Percentiles rank a stretch among this genome's conserved stretches.
These are phyloP conservation scores for Rhodotorula glutinis DNA, from an alignment of 1,284 basidiomycete genomes.

Conservation along the genomic window DNA sequence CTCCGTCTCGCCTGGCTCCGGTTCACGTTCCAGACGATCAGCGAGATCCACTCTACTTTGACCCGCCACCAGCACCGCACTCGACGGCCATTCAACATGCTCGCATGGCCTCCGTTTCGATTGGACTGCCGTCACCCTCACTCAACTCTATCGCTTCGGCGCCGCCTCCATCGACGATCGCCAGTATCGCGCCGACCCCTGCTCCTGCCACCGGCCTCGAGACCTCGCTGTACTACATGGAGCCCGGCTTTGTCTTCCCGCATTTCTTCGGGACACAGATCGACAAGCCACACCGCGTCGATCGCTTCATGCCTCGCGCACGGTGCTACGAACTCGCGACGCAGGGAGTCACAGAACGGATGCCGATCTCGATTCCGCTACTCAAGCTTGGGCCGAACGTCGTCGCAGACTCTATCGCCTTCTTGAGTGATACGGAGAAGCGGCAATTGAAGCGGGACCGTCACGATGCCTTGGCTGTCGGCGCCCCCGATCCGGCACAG, in stretches of 20 bases:
- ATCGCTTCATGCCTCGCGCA: conserved; percentile 86
- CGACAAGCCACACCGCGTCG: conserved; percentile 78
- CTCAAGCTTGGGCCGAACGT: conserved; percentile 13
- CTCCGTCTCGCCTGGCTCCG: not conserved
- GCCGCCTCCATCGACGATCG: not conserved
- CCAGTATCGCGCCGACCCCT: not conserved
- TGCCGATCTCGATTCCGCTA: conserved; percentile 32
- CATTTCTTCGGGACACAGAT: conserved; percentile 39
- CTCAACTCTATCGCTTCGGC: not conserved
- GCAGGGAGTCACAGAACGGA: conserved; percentile 52
- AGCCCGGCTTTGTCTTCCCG: conserved; percentile 47
- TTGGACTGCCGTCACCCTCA: not conserved
- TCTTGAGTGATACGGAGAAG: conserved; percentile 32
- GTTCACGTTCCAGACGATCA: conserved; percentile 32
- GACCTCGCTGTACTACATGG: conserved; percentile 57
- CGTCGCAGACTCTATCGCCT: not conserved
- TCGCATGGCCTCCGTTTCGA: not conserved
- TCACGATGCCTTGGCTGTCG: conserved; percentile 38
- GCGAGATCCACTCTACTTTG: conserved; percentile 39
- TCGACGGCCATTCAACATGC: not conserved
- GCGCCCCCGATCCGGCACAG: conserved; percentile 28
- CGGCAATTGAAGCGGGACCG: conserved; percentile 31
- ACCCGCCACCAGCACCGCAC: conserved; percentile 12
- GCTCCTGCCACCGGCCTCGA: not conserved
- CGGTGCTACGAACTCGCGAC: conserved; percentile 76